Base-by-base conservation (phyloP, 768 basidiomycete species). In the Mycena belliarum region DNA sequence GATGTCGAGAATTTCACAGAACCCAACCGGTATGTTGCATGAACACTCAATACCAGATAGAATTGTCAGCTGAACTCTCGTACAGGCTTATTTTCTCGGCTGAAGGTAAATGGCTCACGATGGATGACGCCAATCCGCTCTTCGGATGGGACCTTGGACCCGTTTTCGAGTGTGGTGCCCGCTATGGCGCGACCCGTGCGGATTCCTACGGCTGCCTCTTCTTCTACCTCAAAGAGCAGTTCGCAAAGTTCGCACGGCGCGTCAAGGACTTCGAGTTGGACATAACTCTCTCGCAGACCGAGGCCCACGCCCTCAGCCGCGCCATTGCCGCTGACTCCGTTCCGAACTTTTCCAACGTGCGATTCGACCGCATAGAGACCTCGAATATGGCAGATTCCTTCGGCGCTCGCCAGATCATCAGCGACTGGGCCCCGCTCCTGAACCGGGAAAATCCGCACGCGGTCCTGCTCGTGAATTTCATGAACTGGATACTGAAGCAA, bases 91-190 rank as follows among this genome's bases (percentile, higher is more conserved):
- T 81, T 45, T 84, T 82, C 61, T 72, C 74, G 4, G 61, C 76
- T 8, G 55, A 72, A 47, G 80, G 83, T 14, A 65, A 71, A 49
- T 84, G 81, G 82, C 61, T 82, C 70, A 70, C 47, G 63, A 67
- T 16, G 74, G 49, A 76, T 33, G 69, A 66, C 29, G 71, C 76
- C 4, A 79, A 76, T 41, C 82, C 83, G 0, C 71, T 84, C 1
- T 72, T 71, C 33, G 78, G 79, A 20, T 85, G 82, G 81, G 75
- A 81, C 61, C 48, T 78, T n/a, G 67, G 76, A 24, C 61, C 71
- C n/a, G 73, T 82, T 20, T 66, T 75, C 32, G 55, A 64, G 16
- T 69, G 74, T 0, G 81, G 81, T n/a, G 59, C 54, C 37, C 72
- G 68, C 40, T 59, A 73, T 49, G 70, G 71, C 6, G 47, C 75